A percentile compares a stretch with the other conserved stretches of the same genome.
phyloP scores from a whole-genome alignment of 176 grass and related monocot species.

The Thalia dealbata region DNA sequence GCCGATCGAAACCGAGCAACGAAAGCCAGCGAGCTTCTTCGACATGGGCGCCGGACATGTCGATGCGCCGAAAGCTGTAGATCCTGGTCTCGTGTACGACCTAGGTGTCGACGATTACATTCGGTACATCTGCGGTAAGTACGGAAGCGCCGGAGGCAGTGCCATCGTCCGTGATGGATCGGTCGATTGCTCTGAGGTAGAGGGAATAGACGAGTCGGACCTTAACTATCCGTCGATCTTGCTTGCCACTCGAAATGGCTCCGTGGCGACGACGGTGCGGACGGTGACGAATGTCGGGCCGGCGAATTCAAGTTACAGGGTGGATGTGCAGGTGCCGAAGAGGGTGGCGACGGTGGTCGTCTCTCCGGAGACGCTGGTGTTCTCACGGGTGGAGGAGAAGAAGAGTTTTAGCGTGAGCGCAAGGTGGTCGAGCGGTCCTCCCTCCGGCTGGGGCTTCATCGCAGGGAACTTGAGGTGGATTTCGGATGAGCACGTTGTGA shows the following conservation, averaged over 20 bases:
- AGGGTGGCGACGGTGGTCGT: constrained; percentile 26
- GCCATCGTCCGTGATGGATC: background rate
- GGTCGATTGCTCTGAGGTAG: background rate
- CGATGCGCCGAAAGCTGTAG: background rate
- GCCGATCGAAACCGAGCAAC: background rate
- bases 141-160: too few relatives aligned
- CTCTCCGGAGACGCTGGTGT: constrained; percentile 32
- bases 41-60: background rate
- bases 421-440: constrained; percentile 3
- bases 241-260: constrained; percentile 24
- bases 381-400: constrained; percentile 43
- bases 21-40: background rate
- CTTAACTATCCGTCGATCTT: constrained; percentile 67
- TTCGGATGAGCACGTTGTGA: constrained; percentile 38
- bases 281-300: constrained; percentile 65
- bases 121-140: background rate
- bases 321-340: constrained; percentile 28
- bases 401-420: constrained; percentile 38
- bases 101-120: background rate
- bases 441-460: background rate
- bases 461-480: constrained; percentile 64
- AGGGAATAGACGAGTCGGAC: constrained; percentile 27
- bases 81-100: background rate
- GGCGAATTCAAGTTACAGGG: constrained; percentile 27
- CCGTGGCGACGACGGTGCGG: constrained; percentile 18